These are phyloP conservation scores for Hirschfeldia incana DNA, from an alignment of 345 rosid genomes.

Conservation along the genomic window DNA sequence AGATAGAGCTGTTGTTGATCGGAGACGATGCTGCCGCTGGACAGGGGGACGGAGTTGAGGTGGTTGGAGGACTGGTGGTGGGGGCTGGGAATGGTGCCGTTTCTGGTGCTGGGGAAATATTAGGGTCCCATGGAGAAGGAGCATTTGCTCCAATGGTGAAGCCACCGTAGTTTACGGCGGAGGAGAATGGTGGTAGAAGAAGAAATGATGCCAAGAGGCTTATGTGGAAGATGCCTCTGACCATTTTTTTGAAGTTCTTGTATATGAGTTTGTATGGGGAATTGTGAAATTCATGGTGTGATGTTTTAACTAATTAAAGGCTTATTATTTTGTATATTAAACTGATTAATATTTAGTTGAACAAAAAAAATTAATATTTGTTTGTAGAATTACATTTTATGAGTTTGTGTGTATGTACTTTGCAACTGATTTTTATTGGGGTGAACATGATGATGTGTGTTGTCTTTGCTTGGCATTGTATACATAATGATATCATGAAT, in stretches of 20 bases:
- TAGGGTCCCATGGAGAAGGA: constrained; percentile 22
- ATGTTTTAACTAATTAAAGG: constrained; percentile 39
- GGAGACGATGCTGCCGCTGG: constrained; percentile 14
- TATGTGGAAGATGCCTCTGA: constrained; percentile 30
- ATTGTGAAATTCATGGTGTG: constrained; percentile 23
- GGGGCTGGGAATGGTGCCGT: constrained; percentile 8
- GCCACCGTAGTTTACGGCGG: background rate
- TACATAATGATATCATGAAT: constrained; percentile 27
- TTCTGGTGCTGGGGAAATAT: constrained; percentile 4
- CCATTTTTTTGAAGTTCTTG: constrained; percentile 30
- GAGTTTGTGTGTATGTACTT: constrained; percentile 32
- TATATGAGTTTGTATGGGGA: constrained; percentile 36
- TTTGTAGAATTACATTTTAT: too few relatives aligned
- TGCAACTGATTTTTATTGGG: constrained; percentile 34
- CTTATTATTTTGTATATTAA: background rate
- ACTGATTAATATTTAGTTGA: background rate
- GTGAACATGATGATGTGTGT: constrained; percentile 42
- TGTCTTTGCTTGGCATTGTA: constrained; percentile 46
- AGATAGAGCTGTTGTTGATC: constrained; percentile 12
- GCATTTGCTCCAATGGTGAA: background rate
- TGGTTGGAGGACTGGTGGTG: background rate
- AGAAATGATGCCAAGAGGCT: constrained; percentile 37
- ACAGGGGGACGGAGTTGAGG: constrained; percentile 9
- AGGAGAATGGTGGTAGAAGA: constrained; percentile 16
- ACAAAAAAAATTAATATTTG: too few relatives aligned